Evolutionary conservation across 164 flowering plant species (phyloP), one percentile per base, ranked within the genome.

Genomic region (Echeveria elegans): DNA sequence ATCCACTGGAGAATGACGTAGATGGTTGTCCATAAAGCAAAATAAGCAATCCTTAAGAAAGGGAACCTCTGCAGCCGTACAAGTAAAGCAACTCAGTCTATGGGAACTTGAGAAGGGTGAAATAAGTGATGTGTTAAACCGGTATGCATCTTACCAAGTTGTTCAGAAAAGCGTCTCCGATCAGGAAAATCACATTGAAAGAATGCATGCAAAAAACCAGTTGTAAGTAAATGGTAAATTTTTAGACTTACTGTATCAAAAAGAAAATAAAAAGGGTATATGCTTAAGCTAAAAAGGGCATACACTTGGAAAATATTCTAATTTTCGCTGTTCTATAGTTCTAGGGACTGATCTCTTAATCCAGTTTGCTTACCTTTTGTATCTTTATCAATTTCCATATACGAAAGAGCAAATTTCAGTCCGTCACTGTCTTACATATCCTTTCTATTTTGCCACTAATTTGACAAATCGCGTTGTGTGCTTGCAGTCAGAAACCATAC

Each of bases 1-100:
- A 81, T 80, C 90, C 90, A 86, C 62, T 86, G 90, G 73, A 79
- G 80, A 36, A 81, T 63, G 69, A 86, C 84, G 65, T 58, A 86
- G 16, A 63, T 31, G 37, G 50, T 66, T 0, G 85, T 86, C 83
- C 83, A 84, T 23, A 81, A 37, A 50, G 74, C 60, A 70, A 86
- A 86, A 70, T 86, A 86, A 50, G 77, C 82, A 38, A 84, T 56
- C 45, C 88, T 82, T 60, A 84, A 86, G n/a, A 73, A 81, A 50
- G 88, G 88, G 65, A 82, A 86, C 41, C 83, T 66, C 90, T 86
- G 87, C 2, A 77, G 66, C 32, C 15, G 66, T 31, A 40, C 68
- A 29, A 59, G 41, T 58, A 30, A 31, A 18, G 23, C 52, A 61
- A 45, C 15, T 37, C 9, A 30, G 47, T 6, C 68, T 38, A 4